Conservation (phyloP, 164 flowering plant species). For the Paratinospora sagittata region DNA sequence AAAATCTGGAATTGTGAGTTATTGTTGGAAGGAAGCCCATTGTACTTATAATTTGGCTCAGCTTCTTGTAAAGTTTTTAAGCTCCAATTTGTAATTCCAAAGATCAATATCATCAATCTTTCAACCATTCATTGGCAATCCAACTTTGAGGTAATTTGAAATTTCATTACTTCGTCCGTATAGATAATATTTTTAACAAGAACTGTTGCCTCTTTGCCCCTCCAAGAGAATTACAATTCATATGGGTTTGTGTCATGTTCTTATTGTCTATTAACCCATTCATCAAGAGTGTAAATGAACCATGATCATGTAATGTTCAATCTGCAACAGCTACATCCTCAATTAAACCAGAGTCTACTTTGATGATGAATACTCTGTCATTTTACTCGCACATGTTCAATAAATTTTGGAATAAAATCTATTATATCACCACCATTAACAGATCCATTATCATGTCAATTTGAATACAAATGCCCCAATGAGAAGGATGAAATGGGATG, state of each 20-base stretch:
- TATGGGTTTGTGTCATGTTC: neutral
- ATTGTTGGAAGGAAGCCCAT: neutral
- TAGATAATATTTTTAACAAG: neutral
- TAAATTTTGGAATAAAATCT: too few relatives aligned
- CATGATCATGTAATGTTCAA: too few relatives aligned
- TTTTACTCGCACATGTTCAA: too few relatives aligned
- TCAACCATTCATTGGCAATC: slow-evolving; percentile 24
- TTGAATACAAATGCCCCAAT: too few relatives aligned
- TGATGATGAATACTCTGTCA: too few relatives aligned
- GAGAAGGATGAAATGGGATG: too few relatives aligned
- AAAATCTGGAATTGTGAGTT: neutral
- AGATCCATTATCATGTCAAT: too few relatives aligned
- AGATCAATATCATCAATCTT: slow-evolving; percentile 2
- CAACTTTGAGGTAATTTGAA: slow-evolving; percentile 7
- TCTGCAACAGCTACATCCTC: too few relatives aligned
- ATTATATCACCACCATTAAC: too few relatives aligned
- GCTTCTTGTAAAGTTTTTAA: slow-evolving; percentile 7
- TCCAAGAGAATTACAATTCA: neutral
- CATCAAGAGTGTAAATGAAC: too few relatives aligned
- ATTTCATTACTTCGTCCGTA: neutral
- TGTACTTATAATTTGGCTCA: slow-evolving; percentile 2
- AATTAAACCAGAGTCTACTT: too few relatives aligned
- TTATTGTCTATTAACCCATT: neutral
- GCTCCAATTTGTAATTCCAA: slow-evolving; percentile 4
- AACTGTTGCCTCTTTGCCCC: neutral